phyloP scores from a whole-genome alignment of 2,329 filamentous ascomycete genomes.

The Neonectria ditissima region DNA sequence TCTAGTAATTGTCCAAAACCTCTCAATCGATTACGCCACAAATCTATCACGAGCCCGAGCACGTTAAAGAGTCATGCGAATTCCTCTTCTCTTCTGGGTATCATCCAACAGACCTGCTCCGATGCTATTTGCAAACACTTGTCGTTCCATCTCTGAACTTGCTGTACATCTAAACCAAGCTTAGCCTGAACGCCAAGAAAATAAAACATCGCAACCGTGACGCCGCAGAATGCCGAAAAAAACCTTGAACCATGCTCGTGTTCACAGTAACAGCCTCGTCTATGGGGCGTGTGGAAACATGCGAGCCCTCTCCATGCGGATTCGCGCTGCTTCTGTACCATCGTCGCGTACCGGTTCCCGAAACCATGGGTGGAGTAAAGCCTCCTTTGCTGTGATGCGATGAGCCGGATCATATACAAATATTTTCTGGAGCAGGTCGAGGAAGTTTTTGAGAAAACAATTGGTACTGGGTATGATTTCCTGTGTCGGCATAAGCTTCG shows the following conservation, averaged over 20 bases:
- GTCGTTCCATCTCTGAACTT: background rate
- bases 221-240: background rate
- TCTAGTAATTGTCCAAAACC: background rate
- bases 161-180: background rate
- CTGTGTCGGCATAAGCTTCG: conserved; percentile 52
- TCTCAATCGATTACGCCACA: background rate
- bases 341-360: conserved; percentile 71
- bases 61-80: background rate
- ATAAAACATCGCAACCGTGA: background rate
- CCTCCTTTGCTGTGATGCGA: conserved; percentile 75
- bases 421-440: conserved; percentile 73
- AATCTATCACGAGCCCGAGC: background rate
- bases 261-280: background rate
- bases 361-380: conserved; percentile 76
- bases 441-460: conserved; percentile 70
- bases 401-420: conserved; percentile 75
- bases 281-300: conserved; percentile 17
- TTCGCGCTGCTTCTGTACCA: conserved; percentile 75
- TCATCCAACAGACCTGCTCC: conserved; percentile 6
- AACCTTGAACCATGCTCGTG: background rate
- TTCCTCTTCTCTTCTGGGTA: conserved; percentile 8
- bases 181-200: background rate
- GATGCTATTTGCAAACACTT: background rate
- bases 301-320: conserved; percentile 65
- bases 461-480: conserved; percentile 73